Conservation (phyloP, 805 yeast genomes). For the Saccharomycopsis amapae region DNA sequence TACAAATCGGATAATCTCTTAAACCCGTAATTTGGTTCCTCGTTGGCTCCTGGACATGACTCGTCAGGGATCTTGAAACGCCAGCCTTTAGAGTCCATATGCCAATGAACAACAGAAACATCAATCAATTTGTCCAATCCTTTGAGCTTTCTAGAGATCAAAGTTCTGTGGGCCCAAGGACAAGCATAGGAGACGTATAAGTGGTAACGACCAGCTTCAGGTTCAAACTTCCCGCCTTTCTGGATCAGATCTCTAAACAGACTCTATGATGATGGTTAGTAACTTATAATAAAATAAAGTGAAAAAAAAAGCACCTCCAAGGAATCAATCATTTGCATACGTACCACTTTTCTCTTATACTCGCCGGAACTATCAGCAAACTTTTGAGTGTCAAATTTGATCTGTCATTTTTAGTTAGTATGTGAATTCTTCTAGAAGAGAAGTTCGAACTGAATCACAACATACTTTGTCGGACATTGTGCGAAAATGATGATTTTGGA, state of each 20-base stretch:
- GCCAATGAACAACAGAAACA: conserved; percentile 84
- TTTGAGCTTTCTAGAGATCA: conserved; percentile 66
- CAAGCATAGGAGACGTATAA: conserved; percentile 83
- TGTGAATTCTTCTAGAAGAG: neutral
- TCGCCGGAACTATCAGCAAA: conserved; percentile 49
- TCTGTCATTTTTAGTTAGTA: neutral
- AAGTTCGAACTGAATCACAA: neutral
- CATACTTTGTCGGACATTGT: neutral
- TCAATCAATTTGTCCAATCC: conserved; percentile 49
- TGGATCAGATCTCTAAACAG: conserved; percentile 58
- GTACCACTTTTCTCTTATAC: conserved; percentile 40
- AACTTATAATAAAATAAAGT: neutral
- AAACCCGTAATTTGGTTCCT: conserved; percentile 56
- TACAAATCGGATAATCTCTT: conserved; percentile 64
- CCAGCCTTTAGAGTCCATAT: conserved; percentile 87
- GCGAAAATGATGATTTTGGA: too few species aligned
- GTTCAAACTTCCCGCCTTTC: conserved; percentile 55
- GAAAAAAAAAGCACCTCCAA: too few species aligned
- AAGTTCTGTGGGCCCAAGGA: conserved; percentile 91
- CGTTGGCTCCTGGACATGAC: conserved; percentile 36
- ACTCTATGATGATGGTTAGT: conserved; percentile 22
- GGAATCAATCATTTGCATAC: too few species aligned
- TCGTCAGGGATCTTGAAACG: conserved; percentile 54
- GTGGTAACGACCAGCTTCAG: conserved; percentile 80
- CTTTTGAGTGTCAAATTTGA: conserved; percentile 37